A percentile compares a stretch with the other conserved stretches of the same genome.
Conservation (phyloP, 2,329 filamentous ascomycete species). For the Cadophora malorum region DNA sequence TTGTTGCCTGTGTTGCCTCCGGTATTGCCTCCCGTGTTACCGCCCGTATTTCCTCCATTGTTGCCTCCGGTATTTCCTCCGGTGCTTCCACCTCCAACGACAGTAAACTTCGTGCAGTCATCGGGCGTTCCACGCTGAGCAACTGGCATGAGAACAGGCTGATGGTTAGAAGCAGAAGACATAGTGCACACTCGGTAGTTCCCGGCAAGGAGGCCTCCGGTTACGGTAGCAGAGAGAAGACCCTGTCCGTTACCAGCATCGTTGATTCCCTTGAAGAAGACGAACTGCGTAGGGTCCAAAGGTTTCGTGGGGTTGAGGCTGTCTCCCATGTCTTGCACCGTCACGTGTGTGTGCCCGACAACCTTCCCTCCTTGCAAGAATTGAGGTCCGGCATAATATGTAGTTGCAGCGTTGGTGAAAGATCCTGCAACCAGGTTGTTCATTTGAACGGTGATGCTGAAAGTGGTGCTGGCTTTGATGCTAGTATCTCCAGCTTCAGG, state of each 20-base stretch:
- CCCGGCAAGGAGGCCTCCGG: constrained; percentile 50
- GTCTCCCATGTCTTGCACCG: constrained; percentile 47
- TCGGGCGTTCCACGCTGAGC: constrained; percentile 53
- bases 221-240: constrained; percentile 47
- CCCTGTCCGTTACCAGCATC: constrained; percentile 49
- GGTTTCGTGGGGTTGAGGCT: constrained; percentile 43
- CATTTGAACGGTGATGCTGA: constrained; percentile 46
- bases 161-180: constrained; percentile 51
- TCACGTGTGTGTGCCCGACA: constrained; percentile 50
- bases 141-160: constrained; percentile 52
- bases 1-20: constrained; percentile 18
- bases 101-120: constrained; percentile 53
- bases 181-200: constrained; percentile 54
- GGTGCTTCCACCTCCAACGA: constrained; percentile 38
- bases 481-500: constrained; percentile 32
- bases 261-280: constrained; percentile 53
- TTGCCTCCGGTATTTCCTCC: constrained; percentile 36
- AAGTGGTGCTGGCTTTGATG: constrained; percentile 38
- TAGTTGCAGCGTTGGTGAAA: constrained; percentile 49
- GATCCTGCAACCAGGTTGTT: constrained; percentile 46
- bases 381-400: constrained; percentile 50
- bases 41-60: constrained; percentile 19
- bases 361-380: constrained; percentile 44
- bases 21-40: too few species aligned
- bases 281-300: constrained; percentile 46